Conservation (phyloP, 2,329 filamentous ascomycete species). For the Anisogramma anomala region DNA sequence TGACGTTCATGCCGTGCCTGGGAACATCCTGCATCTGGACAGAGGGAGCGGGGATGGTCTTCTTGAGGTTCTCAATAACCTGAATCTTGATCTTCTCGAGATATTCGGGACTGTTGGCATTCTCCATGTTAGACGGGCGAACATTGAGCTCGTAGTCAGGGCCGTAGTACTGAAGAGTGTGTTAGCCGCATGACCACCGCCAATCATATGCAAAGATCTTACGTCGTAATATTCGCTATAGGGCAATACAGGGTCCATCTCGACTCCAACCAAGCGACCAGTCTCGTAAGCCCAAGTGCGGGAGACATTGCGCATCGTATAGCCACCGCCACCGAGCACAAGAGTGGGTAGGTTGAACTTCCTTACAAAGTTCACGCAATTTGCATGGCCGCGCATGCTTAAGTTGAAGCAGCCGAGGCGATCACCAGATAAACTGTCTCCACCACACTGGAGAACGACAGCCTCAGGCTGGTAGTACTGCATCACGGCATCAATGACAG, state of each 20-base stretch:
- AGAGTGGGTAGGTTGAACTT: conserved; percentile 73
- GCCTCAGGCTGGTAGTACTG: conserved; percentile 80
- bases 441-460: conserved; percentile 91
- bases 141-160: conserved; percentile 87
- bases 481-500: conserved; percentile 79
- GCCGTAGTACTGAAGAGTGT: conserved; percentile 63
- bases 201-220: conserved; percentile 17
- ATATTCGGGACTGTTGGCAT: conserved; percentile 75
- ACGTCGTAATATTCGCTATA: conserved; percentile 93
- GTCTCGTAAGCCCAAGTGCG: conserved; percentile 97
- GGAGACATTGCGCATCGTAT: conserved; percentile 94
- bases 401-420: conserved; percentile 94
- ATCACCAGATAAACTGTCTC: conserved; percentile 88
- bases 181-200: not conserved
- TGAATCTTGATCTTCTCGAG: conserved; percentile 71
- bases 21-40: conserved; percentile 79
- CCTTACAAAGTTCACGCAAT: conserved; percentile 88
- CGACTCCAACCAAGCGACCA: conserved; percentile 71
- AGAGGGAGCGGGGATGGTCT: conserved; percentile 75
- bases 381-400: conserved; percentile 90
- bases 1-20: conserved; percentile 44
- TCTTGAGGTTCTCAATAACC: conserved; percentile 75
- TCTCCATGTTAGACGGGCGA: conserved; percentile 77
- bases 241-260: conserved; percentile 72
- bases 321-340: conserved; percentile 90